Evolutionary conservation across 805 yeast species (phyloP).

Genomic region (Debaryomyces castellii): DNA sequence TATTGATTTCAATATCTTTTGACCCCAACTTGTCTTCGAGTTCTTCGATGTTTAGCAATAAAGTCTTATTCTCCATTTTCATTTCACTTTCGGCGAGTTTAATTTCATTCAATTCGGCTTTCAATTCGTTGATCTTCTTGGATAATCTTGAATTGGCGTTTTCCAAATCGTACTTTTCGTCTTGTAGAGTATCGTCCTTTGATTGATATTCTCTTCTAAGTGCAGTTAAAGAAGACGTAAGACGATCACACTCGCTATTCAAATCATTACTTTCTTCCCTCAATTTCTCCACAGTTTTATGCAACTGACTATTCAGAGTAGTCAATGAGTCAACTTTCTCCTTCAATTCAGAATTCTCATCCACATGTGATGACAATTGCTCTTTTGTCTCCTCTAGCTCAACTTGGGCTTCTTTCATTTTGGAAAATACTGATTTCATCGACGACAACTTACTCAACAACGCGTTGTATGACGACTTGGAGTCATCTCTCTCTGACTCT

Average conservation of each 20-base stretch:
- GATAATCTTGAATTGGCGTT: conserved; percentile 36
- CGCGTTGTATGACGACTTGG: conserved; percentile 59
- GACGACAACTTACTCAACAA: conserved; percentile 63
- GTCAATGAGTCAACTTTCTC: conserved; percentile 8
- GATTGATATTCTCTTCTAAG: conserved; percentile 37
- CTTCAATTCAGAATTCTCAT: conserved; percentile 17
- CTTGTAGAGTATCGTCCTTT: conserved; percentile 34
- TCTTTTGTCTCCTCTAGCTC: conserved; percentile 59
- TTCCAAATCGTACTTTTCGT: conserved; percentile 41
- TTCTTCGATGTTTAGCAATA: conserved; percentile 42
- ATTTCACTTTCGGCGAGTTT: conserved; percentile 38
- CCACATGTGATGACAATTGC: conserved; percentile 28
- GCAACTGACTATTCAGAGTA: conserved; percentile 15
- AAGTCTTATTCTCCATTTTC: conserved; percentile 40
- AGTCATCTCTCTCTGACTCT: conserved; percentile 55
- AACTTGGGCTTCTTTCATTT: conserved; percentile 68
- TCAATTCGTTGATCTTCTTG: conserved; percentile 40
- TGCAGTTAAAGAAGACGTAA: conserved; percentile 38
- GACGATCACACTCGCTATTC: conserved; percentile 55
- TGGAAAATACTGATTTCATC: conserved; percentile 69
- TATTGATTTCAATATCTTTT: conserved; percentile 10
- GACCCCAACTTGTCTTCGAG: conserved; percentile 38
- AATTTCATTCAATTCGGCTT: conserved; percentile 41
- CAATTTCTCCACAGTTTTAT: conserved; percentile 16
- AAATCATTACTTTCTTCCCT: conserved; percentile 38